Percentiles rank a stretch among this genome's conserved stretches.
Evolutionary conservation across 2,329 filamentous ascomycete genomes (phyloP).

Genomic region (Colletotrichum brevisporum): DNA sequence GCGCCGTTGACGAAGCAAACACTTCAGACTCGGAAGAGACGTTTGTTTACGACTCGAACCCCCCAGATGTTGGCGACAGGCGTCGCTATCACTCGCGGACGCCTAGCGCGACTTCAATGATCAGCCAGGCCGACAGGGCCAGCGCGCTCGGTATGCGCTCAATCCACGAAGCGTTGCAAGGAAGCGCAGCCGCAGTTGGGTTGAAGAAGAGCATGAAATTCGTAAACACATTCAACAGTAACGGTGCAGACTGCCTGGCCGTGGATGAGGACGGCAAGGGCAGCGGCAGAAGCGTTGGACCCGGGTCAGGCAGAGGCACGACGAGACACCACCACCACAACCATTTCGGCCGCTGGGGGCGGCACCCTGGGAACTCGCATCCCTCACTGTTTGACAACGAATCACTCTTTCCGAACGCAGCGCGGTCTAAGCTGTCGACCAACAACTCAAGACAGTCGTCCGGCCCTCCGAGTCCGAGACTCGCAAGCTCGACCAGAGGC

Average conservation of each 20-base stretch:
- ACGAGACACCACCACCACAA: slow-evolving; percentile 82
- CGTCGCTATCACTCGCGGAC: slow-evolving; percentile 92
- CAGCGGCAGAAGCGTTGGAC: slow-evolving; percentile 68
- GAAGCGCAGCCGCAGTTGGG: slow-evolving; percentile 62
- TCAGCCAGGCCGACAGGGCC: slow-evolving; percentile 75
- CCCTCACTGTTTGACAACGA: slow-evolving; percentile 82
- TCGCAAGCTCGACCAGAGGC: slow-evolving; percentile 46
- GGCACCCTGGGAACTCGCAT: slow-evolving; percentile 76
- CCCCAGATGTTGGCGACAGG: slow-evolving; percentile 75
- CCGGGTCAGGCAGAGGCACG: slow-evolving; percentile 75
- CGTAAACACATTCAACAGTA: slow-evolving; percentile 81
- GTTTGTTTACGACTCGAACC: slow-evolving; percentile 99
- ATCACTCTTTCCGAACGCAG: slow-evolving; percentile 80
- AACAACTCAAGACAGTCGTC: slow-evolving; percentile 72
- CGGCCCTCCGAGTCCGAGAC: slow-evolving; percentile 78
- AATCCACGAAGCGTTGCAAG: slow-evolving; percentile 62
- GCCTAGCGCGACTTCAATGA: slow-evolving; percentile 90
- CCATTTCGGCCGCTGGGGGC: slow-evolving; percentile 79
- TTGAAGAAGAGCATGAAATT: slow-evolving; percentile 98
- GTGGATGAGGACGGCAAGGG: slow-evolving; percentile 79
- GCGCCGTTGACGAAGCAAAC: slow-evolving; percentile 94
- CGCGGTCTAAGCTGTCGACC: slow-evolving; percentile 73
- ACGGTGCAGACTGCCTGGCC: slow-evolving; percentile 64
- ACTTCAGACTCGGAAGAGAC: slow-evolving; percentile 98
- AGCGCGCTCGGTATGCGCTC: slow-evolving; percentile 64